phyloP scores from a whole-genome alignment of 805 yeast species.

The Priceomyces castillae region DNA sequence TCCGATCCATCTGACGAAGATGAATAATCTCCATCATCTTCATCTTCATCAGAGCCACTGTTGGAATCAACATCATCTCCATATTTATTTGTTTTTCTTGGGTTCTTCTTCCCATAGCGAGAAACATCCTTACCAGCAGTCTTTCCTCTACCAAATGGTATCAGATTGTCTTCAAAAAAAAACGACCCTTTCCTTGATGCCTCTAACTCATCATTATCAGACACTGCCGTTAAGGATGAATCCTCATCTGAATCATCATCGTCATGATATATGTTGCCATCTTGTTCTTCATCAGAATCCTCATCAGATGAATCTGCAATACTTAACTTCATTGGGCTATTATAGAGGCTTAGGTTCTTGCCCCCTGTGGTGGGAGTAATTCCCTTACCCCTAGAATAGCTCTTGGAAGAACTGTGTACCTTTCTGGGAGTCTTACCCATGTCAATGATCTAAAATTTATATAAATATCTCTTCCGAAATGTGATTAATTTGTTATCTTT shows the following conservation, averaged over 20 bases:
- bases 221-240: conserved; percentile 40
- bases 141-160: conserved; percentile 1
- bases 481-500: not conserved
- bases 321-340: conserved; percentile 28
- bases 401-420: not conserved
- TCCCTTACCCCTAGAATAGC: not conserved
- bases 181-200: conserved; percentile 11
- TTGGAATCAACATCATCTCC: conserved; percentile 1
- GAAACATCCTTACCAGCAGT: conserved; percentile 3
- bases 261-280: not conserved
- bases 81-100: conserved; percentile 2
- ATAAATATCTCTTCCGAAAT: not conserved
- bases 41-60: conserved; percentile 10
- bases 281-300: conserved; percentile 8
- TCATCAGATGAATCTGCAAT: conserved; percentile 33
- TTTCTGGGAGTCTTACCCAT: conserved; percentile 35
- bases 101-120: conserved; percentile 3
- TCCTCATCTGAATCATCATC: conserved; percentile 29
- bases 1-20: conserved; percentile 63
- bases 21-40: conserved; percentile 24
- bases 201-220: conserved; percentile 20
- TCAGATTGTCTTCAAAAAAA: conserved; percentile 4
- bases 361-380: conserved; percentile 22
- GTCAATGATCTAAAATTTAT: not conserved
- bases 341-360: conserved; percentile 28